Percentiles rank a stretch among this genome's conserved stretches.
These are phyloP conservation scores for Cercis canadensis DNA, from an alignment of 306 rosid genomes.

Conservation along the genomic window DNA sequence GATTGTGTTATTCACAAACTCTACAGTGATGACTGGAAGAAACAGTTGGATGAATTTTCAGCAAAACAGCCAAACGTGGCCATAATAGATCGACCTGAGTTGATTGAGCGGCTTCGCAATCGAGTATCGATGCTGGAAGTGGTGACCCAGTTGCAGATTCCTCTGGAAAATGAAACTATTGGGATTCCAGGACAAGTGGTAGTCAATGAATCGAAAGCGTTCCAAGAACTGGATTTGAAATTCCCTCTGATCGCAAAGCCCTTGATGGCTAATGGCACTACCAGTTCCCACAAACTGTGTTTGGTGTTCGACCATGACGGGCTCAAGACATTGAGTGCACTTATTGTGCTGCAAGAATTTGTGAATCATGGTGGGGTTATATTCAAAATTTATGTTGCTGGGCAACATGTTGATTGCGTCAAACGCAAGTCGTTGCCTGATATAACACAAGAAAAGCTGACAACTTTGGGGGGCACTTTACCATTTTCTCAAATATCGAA, in stretches of 20 bases:
- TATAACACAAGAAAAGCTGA: conserved; percentile 35
- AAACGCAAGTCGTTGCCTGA: conserved; percentile 64
- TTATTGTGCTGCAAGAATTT: conserved; percentile 65
- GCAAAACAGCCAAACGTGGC: conserved; percentile 15
- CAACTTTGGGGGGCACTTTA: conserved; percentile 31
- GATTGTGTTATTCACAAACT: conserved; percentile 53
- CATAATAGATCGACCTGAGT: conserved; percentile 47
- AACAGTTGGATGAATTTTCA: conserved; percentile 37
- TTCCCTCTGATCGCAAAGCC: conserved; percentile 52
- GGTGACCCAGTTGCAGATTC: background rate
- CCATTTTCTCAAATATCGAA: conserved; percentile 61
- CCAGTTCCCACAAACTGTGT: conserved; percentile 53
- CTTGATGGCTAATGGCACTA: conserved; percentile 38
- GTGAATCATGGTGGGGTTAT: conserved; percentile 76
- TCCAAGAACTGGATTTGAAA: conserved; percentile 13
- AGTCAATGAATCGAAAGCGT: conserved; percentile 7
- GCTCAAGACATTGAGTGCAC: conserved; percentile 33
- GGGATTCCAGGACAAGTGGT: conserved; percentile 41
- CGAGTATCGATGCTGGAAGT: conserved; percentile 47
- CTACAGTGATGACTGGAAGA: conserved; percentile 31
- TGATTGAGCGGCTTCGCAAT: conserved; percentile 35
- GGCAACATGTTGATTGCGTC: conserved; percentile 55
- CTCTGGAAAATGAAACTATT: conserved; percentile 16
- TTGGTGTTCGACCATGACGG: conserved; percentile 54
- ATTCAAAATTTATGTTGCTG: conserved; percentile 76